phyloP scores from a whole-genome alignment of 345 rosid species.

The Ceriops zippeliana region DNA sequence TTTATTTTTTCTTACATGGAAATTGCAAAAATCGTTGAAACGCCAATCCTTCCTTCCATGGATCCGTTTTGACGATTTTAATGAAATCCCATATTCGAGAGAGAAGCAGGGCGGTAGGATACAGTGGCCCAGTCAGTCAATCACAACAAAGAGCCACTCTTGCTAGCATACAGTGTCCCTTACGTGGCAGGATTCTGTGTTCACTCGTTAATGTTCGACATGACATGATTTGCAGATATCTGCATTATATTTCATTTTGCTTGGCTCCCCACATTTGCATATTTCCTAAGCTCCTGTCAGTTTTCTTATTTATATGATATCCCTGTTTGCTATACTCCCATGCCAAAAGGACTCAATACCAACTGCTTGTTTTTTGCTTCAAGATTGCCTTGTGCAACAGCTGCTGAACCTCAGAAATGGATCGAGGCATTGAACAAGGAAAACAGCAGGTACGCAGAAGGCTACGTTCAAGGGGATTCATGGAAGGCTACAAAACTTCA shows the following conservation, averaged over 20 bases:
- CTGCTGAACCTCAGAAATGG: conserved; percentile 86
- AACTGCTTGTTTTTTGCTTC: conserved; percentile 28
- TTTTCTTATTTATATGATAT: not conserved
- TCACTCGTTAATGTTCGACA: no score
- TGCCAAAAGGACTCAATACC: conserved; percentile 7
- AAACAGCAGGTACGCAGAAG: conserved; percentile 74
- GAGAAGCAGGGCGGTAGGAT: no score
- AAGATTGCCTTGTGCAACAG: conserved; percentile 91
- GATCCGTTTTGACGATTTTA: no score
- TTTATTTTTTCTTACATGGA: no score
- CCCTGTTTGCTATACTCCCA: not conserved
- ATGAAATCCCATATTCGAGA: no score
- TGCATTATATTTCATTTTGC: not conserved
- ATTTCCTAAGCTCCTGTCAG: not conserved
- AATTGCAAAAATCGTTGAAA: no score
- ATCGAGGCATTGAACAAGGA: conserved; percentile 84
- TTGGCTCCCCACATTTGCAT: not conserved
- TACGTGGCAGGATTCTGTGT: no score
- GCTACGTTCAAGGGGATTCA: not conserved
- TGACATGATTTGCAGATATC: no score
- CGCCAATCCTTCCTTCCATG: no score
- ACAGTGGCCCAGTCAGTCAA: no score
- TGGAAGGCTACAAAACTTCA: not conserved
- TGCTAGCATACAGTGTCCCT: no score
- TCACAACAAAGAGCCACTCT: no score